Base-by-base conservation (phyloP, 768 basidiomycete genomes). In the Tricholoma saponaceum region DNA sequence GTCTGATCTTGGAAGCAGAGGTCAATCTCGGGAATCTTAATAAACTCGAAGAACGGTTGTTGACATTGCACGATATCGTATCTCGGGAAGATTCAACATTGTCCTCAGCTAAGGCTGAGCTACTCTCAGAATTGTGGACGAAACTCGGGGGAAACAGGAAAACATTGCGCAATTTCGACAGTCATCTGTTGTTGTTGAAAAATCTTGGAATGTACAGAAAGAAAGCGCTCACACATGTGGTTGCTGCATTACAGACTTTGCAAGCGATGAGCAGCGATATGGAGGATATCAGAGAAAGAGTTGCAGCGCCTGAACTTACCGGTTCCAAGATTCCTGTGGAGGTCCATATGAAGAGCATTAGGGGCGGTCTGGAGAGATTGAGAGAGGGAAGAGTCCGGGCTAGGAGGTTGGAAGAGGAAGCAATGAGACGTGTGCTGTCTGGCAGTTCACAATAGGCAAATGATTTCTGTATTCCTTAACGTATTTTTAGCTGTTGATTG, bases 291-390 rank as follows among this genome's bases (percentile, higher is more conserved):
- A 76, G 90, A 59, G 86, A 89, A 65, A 76, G 86, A 16, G 87
- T 89, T 1, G 80, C 87, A 4, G 80, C 83, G 30, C 89, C 90
- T 1, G 83, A 84, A 51, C 69, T 92, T 4, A 67, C 81, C 10
- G 84, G 82, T 4, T 70, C 80, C n/a, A 73, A 72, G 41, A 75
- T 90, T 14, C 87, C 89, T 4, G 73, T 87, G 4, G 84, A 87
- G 57, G 89, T 91, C 20, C 89, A 92, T 62, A 83, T 92, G 70
- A 81, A 81, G 72, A 89, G 85, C 58, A 89, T 92, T 62, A 73
- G 73, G 66, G 75, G 64, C 35, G 89, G 90, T 6, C 62, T 90
- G 63, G 80, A 86, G 60, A 78, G 81, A 63, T 62, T 89, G 69
- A 81, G 78, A 65, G 83, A 85, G 65, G 79, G 83, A 5, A 77